Evolutionary conservation across 2,329 filamentous ascomycete genomes (phyloP).

Genomic region (Arthrobotrys musiformis): DNA sequence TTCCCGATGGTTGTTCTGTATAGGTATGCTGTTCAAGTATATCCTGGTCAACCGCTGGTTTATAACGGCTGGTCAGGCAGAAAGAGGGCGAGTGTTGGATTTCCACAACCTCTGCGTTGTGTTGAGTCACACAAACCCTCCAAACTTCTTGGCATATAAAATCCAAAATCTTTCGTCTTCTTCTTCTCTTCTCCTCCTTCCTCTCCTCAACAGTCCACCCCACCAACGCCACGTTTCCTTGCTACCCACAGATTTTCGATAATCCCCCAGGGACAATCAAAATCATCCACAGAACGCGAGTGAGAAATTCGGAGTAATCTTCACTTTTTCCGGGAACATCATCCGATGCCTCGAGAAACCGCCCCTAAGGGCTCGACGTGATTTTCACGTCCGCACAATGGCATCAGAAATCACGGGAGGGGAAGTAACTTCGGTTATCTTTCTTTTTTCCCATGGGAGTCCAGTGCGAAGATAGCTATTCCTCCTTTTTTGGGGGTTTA

Average conservation of each 20-base stretch:
- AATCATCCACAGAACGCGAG: conserved; percentile 67
- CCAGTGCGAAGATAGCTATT: conserved; percentile 56
- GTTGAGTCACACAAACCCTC: conserved; percentile 49
- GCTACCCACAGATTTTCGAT: conserved; percentile 67
- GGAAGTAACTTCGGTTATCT: conserved; percentile 22
- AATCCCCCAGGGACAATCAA: background rate
- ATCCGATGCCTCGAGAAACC: conserved; percentile 62
- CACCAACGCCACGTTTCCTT: conserved; percentile 72
- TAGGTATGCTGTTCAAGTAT: no score
- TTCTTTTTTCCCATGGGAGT: conserved; percentile 46
- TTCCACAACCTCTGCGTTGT: conserved; percentile 17
- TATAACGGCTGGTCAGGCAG: no score
- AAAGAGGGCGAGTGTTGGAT: background rate
- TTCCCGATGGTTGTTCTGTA: no score
- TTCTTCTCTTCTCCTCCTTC: conserved; percentile 57
- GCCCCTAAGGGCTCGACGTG: conserved; percentile 78
- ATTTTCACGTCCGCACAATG: conserved; percentile 72
- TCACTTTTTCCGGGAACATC: conserved; percentile 65
- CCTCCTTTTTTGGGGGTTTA: conserved; percentile 67
- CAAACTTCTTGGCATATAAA: conserved; percentile 48
- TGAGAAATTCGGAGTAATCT: conserved; percentile 88
- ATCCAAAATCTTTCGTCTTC: conserved; percentile 1
- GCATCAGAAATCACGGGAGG: conserved; percentile 78
- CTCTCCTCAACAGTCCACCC: conserved; percentile 67
- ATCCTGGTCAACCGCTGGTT: no score